phyloP scores from a whole-genome alignment of 257 asterid genomes.

The Solanum bulbocastanum region DNA sequence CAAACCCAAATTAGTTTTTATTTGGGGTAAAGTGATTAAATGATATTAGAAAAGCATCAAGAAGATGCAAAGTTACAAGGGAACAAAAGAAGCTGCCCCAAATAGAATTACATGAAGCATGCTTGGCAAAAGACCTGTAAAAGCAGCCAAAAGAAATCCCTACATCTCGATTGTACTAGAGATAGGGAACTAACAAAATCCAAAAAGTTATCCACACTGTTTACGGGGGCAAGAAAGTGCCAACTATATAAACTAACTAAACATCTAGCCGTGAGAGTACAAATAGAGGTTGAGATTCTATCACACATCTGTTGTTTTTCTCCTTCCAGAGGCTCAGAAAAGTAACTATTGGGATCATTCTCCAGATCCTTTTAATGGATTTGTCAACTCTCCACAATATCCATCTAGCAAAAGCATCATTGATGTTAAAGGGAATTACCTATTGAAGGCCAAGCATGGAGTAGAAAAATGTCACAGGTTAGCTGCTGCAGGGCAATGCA shows the following conservation, averaged over 20 bases:
- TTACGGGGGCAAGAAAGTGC: background rate
- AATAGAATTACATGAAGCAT: background rate
- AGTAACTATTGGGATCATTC: background rate
- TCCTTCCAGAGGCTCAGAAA: background rate
- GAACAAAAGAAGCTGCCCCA: background rate
- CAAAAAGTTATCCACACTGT: background rate
- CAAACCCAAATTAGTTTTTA: background rate
- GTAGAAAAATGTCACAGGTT: background rate
- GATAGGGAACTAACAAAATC: background rate
- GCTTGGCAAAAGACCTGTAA: background rate
- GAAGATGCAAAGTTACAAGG: background rate
- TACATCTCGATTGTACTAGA: background rate
- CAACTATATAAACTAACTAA: background rate
- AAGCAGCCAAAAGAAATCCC: background rate
- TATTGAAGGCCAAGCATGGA: background rate
- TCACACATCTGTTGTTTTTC: background rate
- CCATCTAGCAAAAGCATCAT: background rate
- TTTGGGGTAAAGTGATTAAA: background rate
- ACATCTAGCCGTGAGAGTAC: background rate
- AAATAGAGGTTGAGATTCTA: background rate
- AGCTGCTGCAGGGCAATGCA: background rate
- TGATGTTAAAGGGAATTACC: background rate
- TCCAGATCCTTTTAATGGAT: background rate
- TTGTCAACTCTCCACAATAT: background rate
- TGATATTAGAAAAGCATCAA: background rate